A percentile compares a stretch with the other conserved stretches of the same genome.
Evolutionary conservation across 148 eudicot genomes (phyloP).

Genomic region (Hydrangea macrophylla): DNA sequence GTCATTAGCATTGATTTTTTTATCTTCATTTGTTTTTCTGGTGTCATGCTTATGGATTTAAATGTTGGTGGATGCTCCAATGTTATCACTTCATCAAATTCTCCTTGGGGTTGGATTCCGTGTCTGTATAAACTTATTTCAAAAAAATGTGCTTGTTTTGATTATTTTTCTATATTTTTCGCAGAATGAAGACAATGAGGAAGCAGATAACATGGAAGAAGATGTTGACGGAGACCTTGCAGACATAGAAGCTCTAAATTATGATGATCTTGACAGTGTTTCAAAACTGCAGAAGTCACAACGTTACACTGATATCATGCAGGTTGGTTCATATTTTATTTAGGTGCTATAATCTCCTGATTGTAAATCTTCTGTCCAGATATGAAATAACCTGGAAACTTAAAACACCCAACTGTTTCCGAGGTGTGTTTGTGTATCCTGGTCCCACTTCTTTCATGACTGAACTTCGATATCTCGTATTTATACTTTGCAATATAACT

Average conservation of each 20-base stretch:
- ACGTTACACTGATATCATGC: conserved; percentile 79
- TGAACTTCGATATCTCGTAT: not conserved
- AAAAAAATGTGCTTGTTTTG: conserved; percentile 1
- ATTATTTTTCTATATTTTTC: not conserved
- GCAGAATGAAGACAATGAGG: conserved; percentile 63
- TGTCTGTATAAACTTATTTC: not conserved
- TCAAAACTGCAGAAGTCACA: conserved; percentile 82
- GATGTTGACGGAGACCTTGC: conserved; percentile 84
- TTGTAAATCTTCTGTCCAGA: not conserved
- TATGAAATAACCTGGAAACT: not conserved
- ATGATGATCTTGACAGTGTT: conserved; percentile 89
- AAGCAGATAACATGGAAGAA: conserved; percentile 72
- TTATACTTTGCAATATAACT: not conserved
- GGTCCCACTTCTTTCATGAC: too few species aligned
- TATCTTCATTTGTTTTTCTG: not conserved
- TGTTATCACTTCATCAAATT: not conserved
- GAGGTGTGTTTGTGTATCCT: not conserved
- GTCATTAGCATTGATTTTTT: not conserved
- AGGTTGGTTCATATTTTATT: conserved; percentile 45
- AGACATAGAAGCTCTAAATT: conserved; percentile 75
- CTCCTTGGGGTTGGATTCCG: not conserved
- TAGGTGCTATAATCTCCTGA: not conserved
- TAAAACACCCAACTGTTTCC: not conserved
- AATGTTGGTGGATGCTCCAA: not conserved
- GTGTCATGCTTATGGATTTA: not conserved